These are phyloP conservation scores for Saccharomyces uvarum DNA, from an alignment of 1,139 yeast genomes.

Conservation along the genomic window DNA sequence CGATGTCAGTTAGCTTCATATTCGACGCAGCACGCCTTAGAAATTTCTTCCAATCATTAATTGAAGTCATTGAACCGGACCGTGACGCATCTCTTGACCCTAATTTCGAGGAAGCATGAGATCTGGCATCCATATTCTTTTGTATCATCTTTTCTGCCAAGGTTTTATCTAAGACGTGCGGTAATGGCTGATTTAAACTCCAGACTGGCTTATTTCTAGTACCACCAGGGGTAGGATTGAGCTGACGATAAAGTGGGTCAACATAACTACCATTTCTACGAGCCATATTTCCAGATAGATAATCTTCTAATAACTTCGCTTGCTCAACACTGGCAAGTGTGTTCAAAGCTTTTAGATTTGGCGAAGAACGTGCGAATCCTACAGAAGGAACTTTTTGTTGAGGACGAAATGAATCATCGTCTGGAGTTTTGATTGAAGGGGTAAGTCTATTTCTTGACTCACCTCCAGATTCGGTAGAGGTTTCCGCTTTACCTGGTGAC, in stretches of 20 bases:
- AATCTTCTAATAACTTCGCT: constrained; percentile 6
- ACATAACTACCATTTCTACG: neutral
- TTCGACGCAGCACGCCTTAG: neutral
- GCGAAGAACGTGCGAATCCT: constrained; percentile 12
- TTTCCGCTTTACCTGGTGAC: too few species aligned
- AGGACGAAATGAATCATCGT: too few species aligned
- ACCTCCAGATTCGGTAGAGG: too few species aligned
- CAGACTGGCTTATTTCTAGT: constrained; percentile 12
- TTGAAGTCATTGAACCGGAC: constrained; percentile 8
- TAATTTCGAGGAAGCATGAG: constrained; percentile 11
- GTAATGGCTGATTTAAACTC: constrained; percentile 16
- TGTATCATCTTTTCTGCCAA: constrained; percentile 11
- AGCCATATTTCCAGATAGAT: neutral
- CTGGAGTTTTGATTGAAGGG: neutral
- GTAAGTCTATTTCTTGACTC: neutral
- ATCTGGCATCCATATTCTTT: constrained; percentile 11
- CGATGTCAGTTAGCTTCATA: neutral
- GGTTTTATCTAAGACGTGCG: constrained; percentile 12
- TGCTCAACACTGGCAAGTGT: constrained; percentile 7
- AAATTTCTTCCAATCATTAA: neutral
- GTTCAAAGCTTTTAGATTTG: constrained; percentile 10
- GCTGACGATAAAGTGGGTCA: neutral
- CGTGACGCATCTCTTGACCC: constrained; percentile 11
- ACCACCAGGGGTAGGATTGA: neutral
- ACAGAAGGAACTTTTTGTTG: neutral